Conservation (phyloP, 768 basidiomycete species). For the Auricularia auricula-judae region DNA sequence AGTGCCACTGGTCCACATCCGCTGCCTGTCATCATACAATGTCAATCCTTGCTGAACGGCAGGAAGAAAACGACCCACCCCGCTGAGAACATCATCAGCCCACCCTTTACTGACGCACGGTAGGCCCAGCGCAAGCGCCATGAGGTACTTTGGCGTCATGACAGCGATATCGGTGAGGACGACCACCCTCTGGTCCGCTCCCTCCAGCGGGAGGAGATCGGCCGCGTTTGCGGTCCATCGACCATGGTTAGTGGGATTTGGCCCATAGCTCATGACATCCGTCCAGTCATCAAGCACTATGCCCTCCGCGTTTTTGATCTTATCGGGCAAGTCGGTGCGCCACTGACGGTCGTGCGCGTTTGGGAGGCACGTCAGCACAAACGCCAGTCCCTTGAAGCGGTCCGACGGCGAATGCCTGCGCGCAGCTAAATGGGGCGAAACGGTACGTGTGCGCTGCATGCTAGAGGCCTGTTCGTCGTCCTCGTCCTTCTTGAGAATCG, state of each 20-base stretch:
- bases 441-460: neutral
- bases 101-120: slow-evolving; percentile 63
- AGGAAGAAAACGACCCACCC: neutral
- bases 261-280: slow-evolving; percentile 41
- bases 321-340: slow-evolving; percentile 20
- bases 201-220: slow-evolving; percentile 24
- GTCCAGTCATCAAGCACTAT: slow-evolving; percentile 53
- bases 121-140: slow-evolving; percentile 76
- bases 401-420: neutral
- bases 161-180: slow-evolving; percentile 54
- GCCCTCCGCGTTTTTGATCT: slow-evolving; percentile 43
- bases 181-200: slow-evolving; percentile 40
- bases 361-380: neutral
- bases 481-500: neutral
- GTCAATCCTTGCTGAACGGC: neutral
- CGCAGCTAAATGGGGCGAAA: neutral
- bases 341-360: neutral
- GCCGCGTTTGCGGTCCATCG: slow-evolving; percentile 41
- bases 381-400: neutral
- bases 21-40: neutral
- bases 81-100: slow-evolving; percentile 9
- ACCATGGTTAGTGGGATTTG: slow-evolving; percentile 28
- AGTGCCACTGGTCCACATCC: slow-evolving; percentile 41
- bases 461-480: neutral
- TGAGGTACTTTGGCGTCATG: slow-evolving; percentile 69